A percentile compares a stretch with the other conserved stretches of the same genome.
phyloP scores from a whole-genome alignment of 2,329 filamentous ascomycete genomes.

The Epichloe coenophiala region DNA sequence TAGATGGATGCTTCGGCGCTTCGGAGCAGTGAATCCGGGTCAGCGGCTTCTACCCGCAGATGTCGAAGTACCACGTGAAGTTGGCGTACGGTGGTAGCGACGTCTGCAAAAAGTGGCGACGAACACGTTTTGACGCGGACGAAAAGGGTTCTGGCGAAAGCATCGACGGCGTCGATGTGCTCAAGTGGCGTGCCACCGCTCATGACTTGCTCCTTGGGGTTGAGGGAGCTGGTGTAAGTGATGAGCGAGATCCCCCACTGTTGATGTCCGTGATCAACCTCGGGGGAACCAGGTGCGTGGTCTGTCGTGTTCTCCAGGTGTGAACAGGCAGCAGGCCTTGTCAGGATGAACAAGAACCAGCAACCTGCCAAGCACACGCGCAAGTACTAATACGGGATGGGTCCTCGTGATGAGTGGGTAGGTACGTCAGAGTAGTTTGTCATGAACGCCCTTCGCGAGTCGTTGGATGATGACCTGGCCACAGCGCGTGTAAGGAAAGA shows the following conservation, averaged over 20 bases:
- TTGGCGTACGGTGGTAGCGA: constrained; percentile 35
- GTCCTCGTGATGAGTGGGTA: constrained; percentile 1
- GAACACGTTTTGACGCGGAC: constrained; percentile 33
- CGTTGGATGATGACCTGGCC: neutral
- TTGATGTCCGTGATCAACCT: neutral
- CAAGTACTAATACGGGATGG: neutral
- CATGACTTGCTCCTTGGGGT: constrained; percentile 13
- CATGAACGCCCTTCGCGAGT: neutral
- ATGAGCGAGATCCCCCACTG: neutral
- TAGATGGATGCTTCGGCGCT: constrained; percentile 28
- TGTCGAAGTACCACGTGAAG: constrained; percentile 44
- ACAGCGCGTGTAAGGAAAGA: neutral
- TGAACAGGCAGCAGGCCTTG: neutral
- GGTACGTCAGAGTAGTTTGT: neutral
- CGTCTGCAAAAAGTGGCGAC: constrained; percentile 34
- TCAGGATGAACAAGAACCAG: neutral
- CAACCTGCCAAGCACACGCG: neutral
- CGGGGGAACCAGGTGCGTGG: neutral
- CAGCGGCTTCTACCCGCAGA: constrained; percentile 42
- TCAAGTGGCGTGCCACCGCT: constrained; percentile 21
- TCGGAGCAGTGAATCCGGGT: constrained; percentile 42
- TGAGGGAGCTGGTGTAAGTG: neutral
- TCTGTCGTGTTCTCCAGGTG: too few relatives aligned
- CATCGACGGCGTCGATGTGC: constrained; percentile 42
- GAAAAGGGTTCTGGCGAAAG: constrained; percentile 41